These are phyloP conservation scores for Cercospora berteroae DNA, from an alignment of 2,329 filamentous ascomycete species.

Conservation along the genomic window DNA sequence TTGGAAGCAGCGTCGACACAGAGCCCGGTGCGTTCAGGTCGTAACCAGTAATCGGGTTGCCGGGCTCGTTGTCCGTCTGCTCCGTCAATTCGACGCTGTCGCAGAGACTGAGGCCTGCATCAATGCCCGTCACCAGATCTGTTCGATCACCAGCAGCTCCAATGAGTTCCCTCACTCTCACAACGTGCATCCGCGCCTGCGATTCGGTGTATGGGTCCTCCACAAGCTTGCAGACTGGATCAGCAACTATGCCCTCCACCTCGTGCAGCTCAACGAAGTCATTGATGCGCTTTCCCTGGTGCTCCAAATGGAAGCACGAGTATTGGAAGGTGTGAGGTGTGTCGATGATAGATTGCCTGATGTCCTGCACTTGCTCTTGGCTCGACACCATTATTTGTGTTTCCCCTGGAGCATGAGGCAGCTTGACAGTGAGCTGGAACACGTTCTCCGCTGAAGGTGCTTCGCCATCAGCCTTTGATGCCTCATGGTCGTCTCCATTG, in stretches of 20 bases:
- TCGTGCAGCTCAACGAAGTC: constrained; percentile 92
- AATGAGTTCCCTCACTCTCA: constrained; percentile 87
- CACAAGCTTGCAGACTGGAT: constrained; percentile 76
- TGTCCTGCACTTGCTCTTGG: constrained; percentile 95
- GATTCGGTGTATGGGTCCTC: constrained; percentile 98
- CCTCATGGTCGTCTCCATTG: constrained; percentile 22
- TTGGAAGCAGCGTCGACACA: constrained; percentile 69
- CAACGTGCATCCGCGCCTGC: constrained; percentile 90
- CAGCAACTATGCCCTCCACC: constrained; percentile 71
- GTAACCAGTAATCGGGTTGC: constrained; percentile 63
- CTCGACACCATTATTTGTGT: constrained; percentile 80
- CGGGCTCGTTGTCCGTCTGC: constrained; percentile 30
- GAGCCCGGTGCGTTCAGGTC: constrained; percentile 70
- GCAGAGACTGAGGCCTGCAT: constrained; percentile 81
- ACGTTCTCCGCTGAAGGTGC: constrained; percentile 42
- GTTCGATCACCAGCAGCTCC: constrained; percentile 86
- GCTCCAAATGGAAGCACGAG: constrained; percentile 97
- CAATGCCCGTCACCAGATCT: constrained; percentile 80
- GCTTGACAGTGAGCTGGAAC: constrained; percentile 72
- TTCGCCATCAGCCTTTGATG: constrained; percentile 26
- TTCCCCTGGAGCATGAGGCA: constrained; percentile 75
- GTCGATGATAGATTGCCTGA: constrained; percentile 94
- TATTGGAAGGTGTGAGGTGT: constrained; percentile 90
- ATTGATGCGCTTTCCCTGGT: constrained; percentile 84
- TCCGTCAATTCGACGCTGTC: constrained; percentile 61